These are phyloP conservation scores for Xylariaceae sp. DNA, from an alignment of 2,329 filamentous ascomycete genomes.

Conservation along the genomic window DNA sequence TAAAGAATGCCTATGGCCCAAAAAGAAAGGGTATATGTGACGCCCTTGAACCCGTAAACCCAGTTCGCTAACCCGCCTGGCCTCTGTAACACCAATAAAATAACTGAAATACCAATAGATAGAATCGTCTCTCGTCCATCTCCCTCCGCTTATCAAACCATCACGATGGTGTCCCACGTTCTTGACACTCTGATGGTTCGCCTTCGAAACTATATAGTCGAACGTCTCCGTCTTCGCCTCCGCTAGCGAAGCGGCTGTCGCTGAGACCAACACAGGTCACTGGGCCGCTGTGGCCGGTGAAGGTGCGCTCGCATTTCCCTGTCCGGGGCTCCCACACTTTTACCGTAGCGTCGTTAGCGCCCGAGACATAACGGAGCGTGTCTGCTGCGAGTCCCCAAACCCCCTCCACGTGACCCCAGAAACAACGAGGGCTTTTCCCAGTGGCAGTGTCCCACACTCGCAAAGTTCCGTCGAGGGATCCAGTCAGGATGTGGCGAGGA, in stretches of 20 bases:
- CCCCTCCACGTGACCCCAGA: conserved; percentile 95
- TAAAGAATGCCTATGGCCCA: no score
- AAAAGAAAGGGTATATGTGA: conserved; percentile 15
- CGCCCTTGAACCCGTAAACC: conserved; percentile 4
- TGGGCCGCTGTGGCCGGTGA: conserved; percentile 83
- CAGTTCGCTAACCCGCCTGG: not conserved
- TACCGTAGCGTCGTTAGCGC: conserved; percentile 89
- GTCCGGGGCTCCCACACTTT: conserved; percentile 92
- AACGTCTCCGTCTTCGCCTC: conserved; percentile 90
- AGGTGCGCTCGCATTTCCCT: conserved; percentile 87
- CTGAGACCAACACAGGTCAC: conserved; percentile 91
- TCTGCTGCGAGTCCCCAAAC: conserved; percentile 92
- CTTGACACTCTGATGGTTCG: conserved; percentile 40
- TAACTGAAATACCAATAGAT: not conserved
- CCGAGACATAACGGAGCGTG: conserved; percentile 80
- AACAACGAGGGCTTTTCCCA: conserved; percentile 79
- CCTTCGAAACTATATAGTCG: conserved; percentile 74
- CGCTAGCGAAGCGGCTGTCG: conserved; percentile 84
- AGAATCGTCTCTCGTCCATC: not conserved
- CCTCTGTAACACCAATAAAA: not conserved
- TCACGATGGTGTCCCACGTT: conserved; percentile 49
- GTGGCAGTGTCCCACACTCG: conserved; percentile 86
- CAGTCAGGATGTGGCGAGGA: conserved; percentile 88
- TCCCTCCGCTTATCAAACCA: not conserved
- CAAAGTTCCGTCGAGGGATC: conserved; percentile 85